These are phyloP conservation scores for Phanerochaete carnosa DNA, from an alignment of 768 basidiomycete genomes.

Conservation along the genomic window DNA sequence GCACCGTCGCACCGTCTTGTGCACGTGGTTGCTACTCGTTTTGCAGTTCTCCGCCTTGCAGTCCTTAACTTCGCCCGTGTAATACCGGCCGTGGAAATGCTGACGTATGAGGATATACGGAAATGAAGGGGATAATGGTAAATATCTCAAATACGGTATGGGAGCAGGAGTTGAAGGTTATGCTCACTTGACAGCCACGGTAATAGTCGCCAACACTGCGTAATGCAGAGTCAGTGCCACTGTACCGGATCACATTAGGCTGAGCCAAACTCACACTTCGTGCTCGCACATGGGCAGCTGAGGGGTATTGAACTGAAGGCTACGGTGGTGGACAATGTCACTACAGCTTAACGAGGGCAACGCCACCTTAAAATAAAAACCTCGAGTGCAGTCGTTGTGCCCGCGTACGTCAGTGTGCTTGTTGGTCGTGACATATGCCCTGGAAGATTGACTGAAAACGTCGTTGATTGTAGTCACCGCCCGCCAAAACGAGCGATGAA, in stretches of 20 bases:
- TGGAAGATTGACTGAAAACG: not conserved
- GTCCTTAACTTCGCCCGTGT: conserved; percentile 29
- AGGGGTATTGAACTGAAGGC: not conserved
- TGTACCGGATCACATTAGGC: not conserved
- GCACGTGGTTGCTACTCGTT: conserved; percentile 32
- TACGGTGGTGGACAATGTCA: not conserved
- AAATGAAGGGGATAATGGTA: not conserved
- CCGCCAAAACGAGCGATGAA: not conserved
- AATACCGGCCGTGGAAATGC: conserved; percentile 38
- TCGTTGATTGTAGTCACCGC: not conserved
- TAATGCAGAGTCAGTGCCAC: not conserved
- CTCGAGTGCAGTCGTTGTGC: not conserved
- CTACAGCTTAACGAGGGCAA: not conserved
- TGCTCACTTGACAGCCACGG: conserved; percentile 33
- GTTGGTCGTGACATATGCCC: not conserved
- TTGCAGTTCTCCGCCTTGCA: conserved; percentile 31
- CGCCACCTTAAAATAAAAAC: not conserved
- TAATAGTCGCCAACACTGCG: conserved; percentile 34
- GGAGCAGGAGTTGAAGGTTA: not conserved
- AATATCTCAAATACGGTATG: not conserved
- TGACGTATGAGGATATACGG: conserved; percentile 5
- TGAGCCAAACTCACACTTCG: conserved; percentile 29
- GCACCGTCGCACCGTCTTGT: conserved; percentile 31
- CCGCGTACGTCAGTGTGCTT: not conserved
- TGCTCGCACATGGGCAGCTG: conserved; percentile 30